A percentile compares a stretch with the other conserved stretches of the same genome.
Evolutionary conservation across 2,329 filamentous ascomycete genomes (phyloP).

Genomic region (Mollisia scopiformis): DNA sequence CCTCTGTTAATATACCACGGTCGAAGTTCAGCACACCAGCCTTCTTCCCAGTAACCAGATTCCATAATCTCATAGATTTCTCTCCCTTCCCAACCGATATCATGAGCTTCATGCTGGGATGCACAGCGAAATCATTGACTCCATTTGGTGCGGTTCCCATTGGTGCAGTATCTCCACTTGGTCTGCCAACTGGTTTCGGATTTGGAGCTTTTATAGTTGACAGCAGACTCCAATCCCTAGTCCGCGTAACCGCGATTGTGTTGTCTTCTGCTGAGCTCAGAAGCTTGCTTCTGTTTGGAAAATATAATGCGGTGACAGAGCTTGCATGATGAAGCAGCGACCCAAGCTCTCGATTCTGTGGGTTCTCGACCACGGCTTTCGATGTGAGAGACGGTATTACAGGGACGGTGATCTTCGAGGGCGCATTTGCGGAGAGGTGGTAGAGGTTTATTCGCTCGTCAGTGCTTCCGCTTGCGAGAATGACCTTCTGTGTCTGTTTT

Average conservation of each 20-base stretch:
- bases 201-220: constrained; percentile 88
- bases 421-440: constrained; percentile 75
- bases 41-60: constrained; percentile 94
- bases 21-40: constrained; percentile 89
- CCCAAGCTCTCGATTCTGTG: constrained; percentile 85
- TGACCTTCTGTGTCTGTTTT: constrained; percentile 76
- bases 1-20: constrained; percentile 69
- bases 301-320: constrained; percentile 77
- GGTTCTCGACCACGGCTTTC: constrained; percentile 79
- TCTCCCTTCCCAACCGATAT: constrained; percentile 90
- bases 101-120: constrained; percentile 97
- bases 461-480: constrained; percentile 87
- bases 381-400: constrained; percentile 69
- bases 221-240: constrained; percentile 86
- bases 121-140: constrained; percentile 92
- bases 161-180: constrained; percentile 87
- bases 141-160: constrained; percentile 82
- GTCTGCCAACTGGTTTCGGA: constrained; percentile 77
- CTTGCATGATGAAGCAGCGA: constrained; percentile 85
- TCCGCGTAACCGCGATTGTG: constrained; percentile 83
- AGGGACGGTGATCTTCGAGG: constrained; percentile 57
- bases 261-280: constrained; percentile 90
- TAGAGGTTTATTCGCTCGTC: constrained; percentile 97
- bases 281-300: constrained; percentile 85
- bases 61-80: constrained; percentile 92